A percentile compares a stretch with the other conserved stretches of the same genome.
Conservation (phyloP, 257 asterid genomes). For the Fraxinus cuspidata region DNA sequence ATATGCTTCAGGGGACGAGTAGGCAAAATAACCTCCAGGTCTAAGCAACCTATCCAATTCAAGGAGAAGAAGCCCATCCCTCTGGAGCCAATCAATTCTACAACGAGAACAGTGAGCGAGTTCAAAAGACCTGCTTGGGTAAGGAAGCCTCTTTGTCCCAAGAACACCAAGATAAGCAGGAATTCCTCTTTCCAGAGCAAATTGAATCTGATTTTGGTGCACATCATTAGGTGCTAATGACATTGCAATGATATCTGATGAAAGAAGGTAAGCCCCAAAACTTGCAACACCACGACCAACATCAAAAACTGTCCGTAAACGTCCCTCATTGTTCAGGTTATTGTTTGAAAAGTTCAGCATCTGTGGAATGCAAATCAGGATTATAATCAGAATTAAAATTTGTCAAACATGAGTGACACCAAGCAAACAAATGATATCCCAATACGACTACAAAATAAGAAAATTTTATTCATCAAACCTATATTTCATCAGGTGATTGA, state of each 20-base stretch:
- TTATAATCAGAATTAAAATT: constrained; percentile 14
- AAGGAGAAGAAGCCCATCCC: constrained; percentile 90
- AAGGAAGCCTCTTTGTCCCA: constrained; percentile 94
- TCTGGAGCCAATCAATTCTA: constrained; percentile 93
- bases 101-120: constrained; percentile 95
- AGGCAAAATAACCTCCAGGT: constrained; percentile 96
- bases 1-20: constrained; percentile 94
- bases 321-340: constrained; percentile 73
- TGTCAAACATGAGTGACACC: not conserved
- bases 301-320: constrained; percentile 75
- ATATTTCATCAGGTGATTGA: not conserved
- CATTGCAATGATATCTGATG: constrained; percentile 83
- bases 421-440: not conserved
- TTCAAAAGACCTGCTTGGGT: constrained; percentile 95
- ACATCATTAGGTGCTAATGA: constrained; percentile 94
- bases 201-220: constrained; percentile 95
- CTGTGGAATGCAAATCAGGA: constrained; percentile 42
- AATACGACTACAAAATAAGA: not conserved
- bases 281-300: constrained; percentile 98
- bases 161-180: constrained; percentile 96
- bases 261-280: constrained; percentile 88
- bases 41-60: constrained; percentile 88
- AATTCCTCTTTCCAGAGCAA: constrained; percentile 92
- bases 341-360: constrained; percentile 75
- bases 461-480: not conserved